Evolutionary conservation across 2,329 filamentous ascomycete species (phyloP), one percentile per base, ranked within the genome.

Genomic region (Alternaria arbusti): DNA sequence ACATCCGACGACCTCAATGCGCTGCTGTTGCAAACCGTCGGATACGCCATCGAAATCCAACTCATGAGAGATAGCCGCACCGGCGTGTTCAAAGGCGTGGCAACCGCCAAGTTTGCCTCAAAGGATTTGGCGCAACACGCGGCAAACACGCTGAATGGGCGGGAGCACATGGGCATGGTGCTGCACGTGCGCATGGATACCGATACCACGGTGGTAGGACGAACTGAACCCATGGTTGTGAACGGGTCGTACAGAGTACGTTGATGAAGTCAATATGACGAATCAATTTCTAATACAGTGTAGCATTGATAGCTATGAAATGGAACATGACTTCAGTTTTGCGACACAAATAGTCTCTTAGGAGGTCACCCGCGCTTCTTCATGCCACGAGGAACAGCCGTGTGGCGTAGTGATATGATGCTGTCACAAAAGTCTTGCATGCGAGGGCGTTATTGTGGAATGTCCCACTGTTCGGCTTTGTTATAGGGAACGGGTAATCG

Each of bases 101-200:
- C 77, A 45, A 79, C 74, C 4, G 78, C 73, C 46, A 71, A 64
- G 20, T 80, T 79, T 30, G 67, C 64, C 5, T 74, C 74, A 3
- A 74, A 70, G 40, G 71, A 73, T 20, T 67, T 77, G 58, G 79
- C 78, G 23, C 65, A 76, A 20, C 64, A 70, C 23, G 78, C 77
- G 8, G 74, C 72, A 15, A 55, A 63, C 13, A 57, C 57, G 15
- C 69, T 81, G 20, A 72, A 81, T 50, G 54, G 69, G 26, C 65
- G n/a, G 40, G 43, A 63, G 22, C 74, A 78, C 63, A 73, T 74
- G 70, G 76, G 72, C 5, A 77, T 72, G 72, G 71, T 55, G 12
- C 61, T 81, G 46, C 72, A 65, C 20, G 77, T 78, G 20, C 77
- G 78, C 47, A 66, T 79, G 57, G 78, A 79, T 52, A 74, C 69